Evolutionary conservation across 345 rosid genomes (phyloP), one percentile per base, ranked within the genome.

Genomic region (Pugionium cornutum): DNA sequence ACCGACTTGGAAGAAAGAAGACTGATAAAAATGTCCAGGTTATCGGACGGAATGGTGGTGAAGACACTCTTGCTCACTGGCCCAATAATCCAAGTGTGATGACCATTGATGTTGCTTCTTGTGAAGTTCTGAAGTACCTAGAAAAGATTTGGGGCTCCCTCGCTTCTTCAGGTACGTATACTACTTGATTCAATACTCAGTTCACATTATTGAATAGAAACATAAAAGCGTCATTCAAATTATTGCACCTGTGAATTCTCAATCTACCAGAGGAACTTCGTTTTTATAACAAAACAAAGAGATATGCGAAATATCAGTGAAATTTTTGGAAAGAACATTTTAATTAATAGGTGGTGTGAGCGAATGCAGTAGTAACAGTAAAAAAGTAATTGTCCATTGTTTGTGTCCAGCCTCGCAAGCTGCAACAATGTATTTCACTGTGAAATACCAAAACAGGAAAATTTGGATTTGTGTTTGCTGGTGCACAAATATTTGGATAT

Each of bases 21-120:
- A 51, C 60, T 62, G 32, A 76, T 74, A 55, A 47, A 68, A 59
- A 47, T 62, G 41, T 53, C 76, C 79, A 89, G 98, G 79, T 78
- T 44, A 87, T 84, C 54, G 96, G 98, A 53, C 80, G 79, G 78
- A 85, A 85, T 80, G 84, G 92, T 50, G 98, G 98, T 76, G 98
- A 84, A 80, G 96, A 91, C 73, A 84, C 98, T 56, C 95, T 89
- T 77, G 87, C 95, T 82, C 96, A 91, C 74, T 91, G 96, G 98
- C 95, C 98, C 64, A 85, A 79, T 61, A 75, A 86, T 63, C 67
- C 90, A 53, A 81, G 86, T 58, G 75, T 91, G 81, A 69, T 89
- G 86, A 83, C 86, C 32, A 74, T 89, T 67, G 87, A 81, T 58
- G 92, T 83, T 74, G 90, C 98, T 58, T 81, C 84, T 68, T 82